Evolutionary conservation across 129 eudicot species (phyloP).

Genomic region (Chrysanthemum seticuspe): DNA sequence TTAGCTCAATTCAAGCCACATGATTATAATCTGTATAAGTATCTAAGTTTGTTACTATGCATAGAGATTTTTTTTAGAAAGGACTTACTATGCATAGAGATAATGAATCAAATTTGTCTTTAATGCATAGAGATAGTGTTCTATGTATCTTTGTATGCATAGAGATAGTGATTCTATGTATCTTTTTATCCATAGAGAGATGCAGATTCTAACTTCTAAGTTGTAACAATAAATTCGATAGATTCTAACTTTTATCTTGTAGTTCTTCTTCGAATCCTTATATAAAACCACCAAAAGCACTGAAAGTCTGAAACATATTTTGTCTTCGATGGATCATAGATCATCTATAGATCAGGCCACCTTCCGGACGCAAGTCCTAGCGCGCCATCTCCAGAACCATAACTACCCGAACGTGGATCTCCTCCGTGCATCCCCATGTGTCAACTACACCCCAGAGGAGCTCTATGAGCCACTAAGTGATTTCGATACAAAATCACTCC

Average conservation of each 20-base stretch:
- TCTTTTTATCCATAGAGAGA: not conserved
- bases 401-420: constrained; percentile 8
- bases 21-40: too few relatives aligned
- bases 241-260: not conserved
- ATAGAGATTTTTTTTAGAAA: too few relatives aligned
- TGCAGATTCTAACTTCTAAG: not conserved
- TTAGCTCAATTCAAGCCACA: too few relatives aligned
- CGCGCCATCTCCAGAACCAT: constrained; percentile 48
- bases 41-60: too few relatives aligned
- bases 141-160: not conserved
- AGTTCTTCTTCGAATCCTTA: not conserved
- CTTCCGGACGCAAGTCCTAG: constrained; percentile 54
- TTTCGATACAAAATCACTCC: constrained; percentile 55
- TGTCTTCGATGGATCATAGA: not conserved
- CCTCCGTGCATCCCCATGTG: constrained; percentile 43
- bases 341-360: constrained; percentile 47
- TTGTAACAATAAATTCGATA: not conserved
- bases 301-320: not conserved
- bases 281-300: not conserved
- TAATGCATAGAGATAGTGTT: not conserved
- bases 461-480: constrained; percentile 32
- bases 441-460: constrained; percentile 72
- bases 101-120: too few relatives aligned
- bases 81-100: too few relatives aligned
- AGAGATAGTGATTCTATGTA: not conserved